Percentiles rank a stretch among this genome's conserved stretches.
Conservation (phyloP, 1,139 yeast genomes). For the Blastobotrys apis region DNA sequence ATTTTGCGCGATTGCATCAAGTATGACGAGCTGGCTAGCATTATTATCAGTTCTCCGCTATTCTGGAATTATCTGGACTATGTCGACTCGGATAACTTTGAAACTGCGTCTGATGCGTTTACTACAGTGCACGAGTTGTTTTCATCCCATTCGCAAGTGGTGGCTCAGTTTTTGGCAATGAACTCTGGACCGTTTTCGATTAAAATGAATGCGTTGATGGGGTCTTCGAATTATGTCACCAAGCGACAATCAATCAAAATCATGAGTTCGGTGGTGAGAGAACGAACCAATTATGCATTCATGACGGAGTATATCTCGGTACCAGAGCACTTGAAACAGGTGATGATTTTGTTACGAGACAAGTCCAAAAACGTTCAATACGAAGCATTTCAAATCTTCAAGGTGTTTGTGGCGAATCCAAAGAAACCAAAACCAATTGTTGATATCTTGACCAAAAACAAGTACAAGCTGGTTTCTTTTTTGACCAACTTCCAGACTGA, state of each 20-base stretch:
- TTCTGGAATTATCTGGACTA: slow-evolving; percentile 84
- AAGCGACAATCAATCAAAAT: slow-evolving; percentile 85
- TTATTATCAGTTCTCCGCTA: slow-evolving; percentile 50
- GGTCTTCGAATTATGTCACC: slow-evolving; percentile 80
- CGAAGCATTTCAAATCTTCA: slow-evolving; percentile 91
- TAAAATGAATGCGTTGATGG: slow-evolving; percentile 63
- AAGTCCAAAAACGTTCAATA: slow-evolving; percentile 82
- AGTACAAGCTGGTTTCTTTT: slow-evolving; percentile 67
- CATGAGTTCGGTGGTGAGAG: slow-evolving; percentile 69
- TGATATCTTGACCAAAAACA: slow-evolving; percentile 79
- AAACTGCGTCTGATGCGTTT: slow-evolving; percentile 86
- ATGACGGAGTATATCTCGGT: slow-evolving; percentile 77
- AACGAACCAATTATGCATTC: slow-evolving; percentile 64
- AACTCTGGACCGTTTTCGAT: slow-evolving; percentile 48
- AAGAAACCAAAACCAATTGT: slow-evolving; percentile 73
- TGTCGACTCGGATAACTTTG: slow-evolving; percentile 73
- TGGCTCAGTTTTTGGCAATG: slow-evolving; percentile 58
- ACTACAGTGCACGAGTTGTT: slow-evolving; percentile 62
- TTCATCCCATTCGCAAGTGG: slow-evolving; percentile 54
- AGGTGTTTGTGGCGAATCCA: slow-evolving; percentile 91
- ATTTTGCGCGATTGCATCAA: slow-evolving; percentile 83
- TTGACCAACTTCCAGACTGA: slow-evolving; percentile 58
- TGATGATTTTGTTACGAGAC: slow-evolving; percentile 83
- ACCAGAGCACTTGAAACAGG: slow-evolving; percentile 73
- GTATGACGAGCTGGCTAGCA: slow-evolving; percentile 63